A percentile compares a stretch with the other conserved stretches of the same genome.
Conservation (phyloP, 768 basidiomycete genomes). For the Russula sp. region DNA sequence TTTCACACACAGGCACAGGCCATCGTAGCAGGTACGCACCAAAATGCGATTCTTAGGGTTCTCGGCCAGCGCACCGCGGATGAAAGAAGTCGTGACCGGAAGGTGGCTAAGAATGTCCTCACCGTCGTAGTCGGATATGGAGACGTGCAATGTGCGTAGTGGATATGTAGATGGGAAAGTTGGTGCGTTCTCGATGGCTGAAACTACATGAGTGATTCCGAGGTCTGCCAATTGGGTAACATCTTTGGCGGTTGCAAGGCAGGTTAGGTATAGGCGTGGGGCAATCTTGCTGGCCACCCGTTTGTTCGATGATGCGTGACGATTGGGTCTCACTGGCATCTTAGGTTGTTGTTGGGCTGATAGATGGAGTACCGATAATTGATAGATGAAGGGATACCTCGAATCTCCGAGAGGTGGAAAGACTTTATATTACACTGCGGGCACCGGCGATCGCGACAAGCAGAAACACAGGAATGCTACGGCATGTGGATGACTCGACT, state of each 20-base stretch:
- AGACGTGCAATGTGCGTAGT: conserved; percentile 53
- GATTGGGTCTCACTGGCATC: conserved; percentile 3
- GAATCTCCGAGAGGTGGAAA: too few species aligned
- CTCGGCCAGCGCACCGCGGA: conserved; percentile 46
- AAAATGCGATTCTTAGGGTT: conserved; percentile 47
- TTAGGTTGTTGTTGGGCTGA: neutral
- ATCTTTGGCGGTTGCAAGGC: conserved; percentile 54
- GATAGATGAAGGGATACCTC: conserved; percentile 1
- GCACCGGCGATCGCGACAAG: too few species aligned
- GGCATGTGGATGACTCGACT: neutral
- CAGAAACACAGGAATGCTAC: too few species aligned
- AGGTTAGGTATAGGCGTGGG: conserved; percentile 61
- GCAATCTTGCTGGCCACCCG: conserved; percentile 39
- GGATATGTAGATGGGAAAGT: conserved; percentile 40
- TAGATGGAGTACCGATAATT: neutral
- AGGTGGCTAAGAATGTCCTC: conserved; percentile 48
- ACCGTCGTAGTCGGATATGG: conserved; percentile 43
- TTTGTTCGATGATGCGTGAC: neutral
- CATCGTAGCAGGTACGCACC: conserved; percentile 39
- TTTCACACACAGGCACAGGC: neutral
- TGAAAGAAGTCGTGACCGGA: conserved; percentile 51
- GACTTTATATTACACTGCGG: neutral
- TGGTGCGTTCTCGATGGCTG: conserved; percentile 54
- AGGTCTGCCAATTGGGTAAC: conserved; percentile 48
- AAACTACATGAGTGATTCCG: conserved; percentile 73